These are phyloP conservation scores for Podaxis mareebaensis DNA, from an alignment of 768 basidiomycete genomes.

Conservation along the genomic window DNA sequence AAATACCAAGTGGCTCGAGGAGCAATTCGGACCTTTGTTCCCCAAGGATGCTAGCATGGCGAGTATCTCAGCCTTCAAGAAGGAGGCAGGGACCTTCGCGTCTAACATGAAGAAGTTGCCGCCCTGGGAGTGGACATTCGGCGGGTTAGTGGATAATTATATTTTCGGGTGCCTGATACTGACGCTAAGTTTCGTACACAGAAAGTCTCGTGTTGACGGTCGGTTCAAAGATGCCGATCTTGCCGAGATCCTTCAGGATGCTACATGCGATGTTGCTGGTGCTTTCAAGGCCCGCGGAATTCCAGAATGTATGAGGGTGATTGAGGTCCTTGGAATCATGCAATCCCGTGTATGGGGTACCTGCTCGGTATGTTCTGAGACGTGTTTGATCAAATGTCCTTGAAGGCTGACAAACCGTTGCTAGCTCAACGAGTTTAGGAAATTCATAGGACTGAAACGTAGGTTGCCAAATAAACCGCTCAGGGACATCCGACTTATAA, in stretches of 20 bases:
- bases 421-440: slow-evolving; percentile 70
- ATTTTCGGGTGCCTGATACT: background rate
- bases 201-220: slow-evolving; percentile 55
- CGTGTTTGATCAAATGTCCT: background rate
- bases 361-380: slow-evolving; percentile 55
- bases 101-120: slow-evolving; percentile 23
- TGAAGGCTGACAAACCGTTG: slow-evolving; percentile 11
- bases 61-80: slow-evolving; percentile 38
- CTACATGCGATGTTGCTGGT: slow-evolving; percentile 58
- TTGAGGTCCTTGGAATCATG: slow-evolving; percentile 71
- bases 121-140: slow-evolving; percentile 56
- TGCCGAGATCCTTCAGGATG: slow-evolving; percentile 60
- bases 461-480: slow-evolving; percentile 20
- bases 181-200: slow-evolving; percentile 21
- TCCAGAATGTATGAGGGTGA: slow-evolving; percentile 61
- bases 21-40: slow-evolving; percentile 46
- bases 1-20: slow-evolving; percentile 58
- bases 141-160: slow-evolving; percentile 35
- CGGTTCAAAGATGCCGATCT: slow-evolving; percentile 65
- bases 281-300: slow-evolving; percentile 72
- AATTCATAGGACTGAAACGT: slow-evolving; percentile 73
- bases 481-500: background rate
- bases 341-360: slow-evolving; percentile 68
- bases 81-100: slow-evolving; percentile 31
- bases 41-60: slow-evolving; percentile 39